Conservation (phyloP, 83 land plant species). For the Isoetes engelmannii region DNA sequence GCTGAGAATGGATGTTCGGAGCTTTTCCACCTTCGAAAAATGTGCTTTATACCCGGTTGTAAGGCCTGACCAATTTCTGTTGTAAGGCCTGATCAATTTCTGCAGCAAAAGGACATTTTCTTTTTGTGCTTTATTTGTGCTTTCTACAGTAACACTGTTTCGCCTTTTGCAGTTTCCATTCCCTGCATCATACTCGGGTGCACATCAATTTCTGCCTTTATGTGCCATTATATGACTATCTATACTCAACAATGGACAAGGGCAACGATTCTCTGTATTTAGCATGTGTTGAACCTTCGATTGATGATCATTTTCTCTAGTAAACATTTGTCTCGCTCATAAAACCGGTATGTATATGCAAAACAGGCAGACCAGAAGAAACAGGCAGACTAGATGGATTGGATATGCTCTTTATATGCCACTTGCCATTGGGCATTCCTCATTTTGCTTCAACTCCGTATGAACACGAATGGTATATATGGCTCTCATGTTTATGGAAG, state of each 20-base stretch:
- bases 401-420: conserved; percentile 48
- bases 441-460: conserved; percentile 43
- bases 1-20: no score
- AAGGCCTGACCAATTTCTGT: no score
- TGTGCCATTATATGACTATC: conserved; percentile 82
- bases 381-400: conserved; percentile 49
- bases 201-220: conserved; percentile 64
- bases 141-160: no score
- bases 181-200: conserved; percentile 63
- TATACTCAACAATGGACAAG: conserved; percentile 59
- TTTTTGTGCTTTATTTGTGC: no score
- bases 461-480: conserved; percentile 38
- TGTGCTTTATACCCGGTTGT: no score
- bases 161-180: conserved; percentile 56
- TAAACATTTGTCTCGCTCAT: no score
- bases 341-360: conserved; percentile 21
- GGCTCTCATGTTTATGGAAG: not conserved
- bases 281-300: no score
- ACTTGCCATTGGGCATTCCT: conserved; percentile 46
- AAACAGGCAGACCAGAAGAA: conserved; percentile 43
- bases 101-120: no score
- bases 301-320: no score
- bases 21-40: no score
- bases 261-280: conserved; percentile 42
- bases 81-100: no score